Evolutionary conservation across 495 filamentous ascomycete species (phyloP).

Genomic region (Friedmanniomyces simplex): DNA sequence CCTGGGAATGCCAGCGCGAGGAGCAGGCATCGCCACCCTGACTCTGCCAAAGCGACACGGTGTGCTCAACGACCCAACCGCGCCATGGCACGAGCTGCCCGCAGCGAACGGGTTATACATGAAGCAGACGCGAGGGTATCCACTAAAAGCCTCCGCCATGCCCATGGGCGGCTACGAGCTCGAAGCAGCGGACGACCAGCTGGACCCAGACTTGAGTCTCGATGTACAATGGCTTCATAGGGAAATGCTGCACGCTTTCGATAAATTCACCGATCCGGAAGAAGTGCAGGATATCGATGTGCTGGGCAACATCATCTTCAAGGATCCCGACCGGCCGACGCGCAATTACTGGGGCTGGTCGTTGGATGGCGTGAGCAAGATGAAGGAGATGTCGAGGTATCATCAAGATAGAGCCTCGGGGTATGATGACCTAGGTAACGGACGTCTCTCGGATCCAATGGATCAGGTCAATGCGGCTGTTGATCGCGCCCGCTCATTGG

Average conservation of each 20-base stretch:
- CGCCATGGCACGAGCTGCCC: constrained; percentile 18
- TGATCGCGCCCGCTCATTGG: background rate
- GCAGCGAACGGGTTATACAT: constrained; percentile 19
- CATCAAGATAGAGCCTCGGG: background rate
- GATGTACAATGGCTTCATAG: constrained; percentile 6
- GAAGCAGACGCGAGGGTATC: constrained; percentile 18
- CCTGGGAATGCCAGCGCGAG: too few species aligned
- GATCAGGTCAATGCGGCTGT: background rate
- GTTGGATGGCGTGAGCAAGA: constrained; percentile 9
- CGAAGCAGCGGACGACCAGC: background rate
- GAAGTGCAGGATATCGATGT: constrained; percentile 17
- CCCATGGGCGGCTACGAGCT: constrained; percentile 12
- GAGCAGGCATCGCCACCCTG: background rate
- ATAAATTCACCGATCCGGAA: constrained; percentile 12
- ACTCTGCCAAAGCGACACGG: constrained; percentile 7
- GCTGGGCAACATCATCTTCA: constrained; percentile 16
- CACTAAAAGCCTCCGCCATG: constrained; percentile 6
- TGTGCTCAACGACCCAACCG: constrained; percentile 4
- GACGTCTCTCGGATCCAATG: background rate
- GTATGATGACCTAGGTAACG: constrained; percentile 1
- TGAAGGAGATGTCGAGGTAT: background rate
- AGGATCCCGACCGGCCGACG: constrained; percentile 13
- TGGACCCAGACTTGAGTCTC: background rate
- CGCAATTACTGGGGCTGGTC: constrained; percentile 18
- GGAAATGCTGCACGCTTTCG: constrained; percentile 3